Conservation (phyloP, 2,329 filamentous ascomycete genomes). For the Podosphaera fusca region DNA sequence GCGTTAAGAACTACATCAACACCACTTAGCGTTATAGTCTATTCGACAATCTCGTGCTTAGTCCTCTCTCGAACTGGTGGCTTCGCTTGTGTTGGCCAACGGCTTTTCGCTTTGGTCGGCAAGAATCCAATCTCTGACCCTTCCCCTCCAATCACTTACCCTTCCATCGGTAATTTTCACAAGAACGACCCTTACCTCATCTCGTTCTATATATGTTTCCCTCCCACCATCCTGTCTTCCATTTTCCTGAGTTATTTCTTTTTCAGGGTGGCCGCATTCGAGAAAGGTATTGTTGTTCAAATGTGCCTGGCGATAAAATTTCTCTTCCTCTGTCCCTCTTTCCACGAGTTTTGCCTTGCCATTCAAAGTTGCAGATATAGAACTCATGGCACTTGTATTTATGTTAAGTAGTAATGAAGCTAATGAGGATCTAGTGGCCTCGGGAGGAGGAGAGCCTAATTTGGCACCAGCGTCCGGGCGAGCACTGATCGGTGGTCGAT, state of each 20-base stretch:
- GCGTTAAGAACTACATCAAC: too few species aligned
- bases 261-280: slow-evolving; percentile 21
- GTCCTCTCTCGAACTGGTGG: too few species aligned
- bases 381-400: slow-evolving; percentile 69
- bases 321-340: slow-evolving; percentile 56
- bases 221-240: slow-evolving; percentile 24
- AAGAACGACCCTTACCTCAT: slow-evolving; percentile 69
- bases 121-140: slow-evolving; percentile 51
- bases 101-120: too few species aligned
- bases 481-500: slow-evolving; percentile 54
- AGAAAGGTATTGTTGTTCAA: slow-evolving; percentile 82
- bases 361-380: slow-evolving; percentile 83
- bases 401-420: slow-evolving; percentile 71
- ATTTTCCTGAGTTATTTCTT: slow-evolving; percentile 15
- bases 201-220: slow-evolving; percentile 51
- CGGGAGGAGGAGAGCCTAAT: slow-evolving; percentile 30
- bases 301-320: slow-evolving; percentile 63
- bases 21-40: too few species aligned
- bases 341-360: slow-evolving; percentile 59
- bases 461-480: slow-evolving; percentile 33
- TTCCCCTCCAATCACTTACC: slow-evolving; percentile 90
- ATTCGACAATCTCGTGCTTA: too few species aligned
- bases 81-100: too few species aligned
- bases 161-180: slow-evolving; percentile 67
- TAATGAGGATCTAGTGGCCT: slow-evolving; percentile 50